Conservation (phyloP, 305 asterid species). For the Solanum hybrid region DNA sequence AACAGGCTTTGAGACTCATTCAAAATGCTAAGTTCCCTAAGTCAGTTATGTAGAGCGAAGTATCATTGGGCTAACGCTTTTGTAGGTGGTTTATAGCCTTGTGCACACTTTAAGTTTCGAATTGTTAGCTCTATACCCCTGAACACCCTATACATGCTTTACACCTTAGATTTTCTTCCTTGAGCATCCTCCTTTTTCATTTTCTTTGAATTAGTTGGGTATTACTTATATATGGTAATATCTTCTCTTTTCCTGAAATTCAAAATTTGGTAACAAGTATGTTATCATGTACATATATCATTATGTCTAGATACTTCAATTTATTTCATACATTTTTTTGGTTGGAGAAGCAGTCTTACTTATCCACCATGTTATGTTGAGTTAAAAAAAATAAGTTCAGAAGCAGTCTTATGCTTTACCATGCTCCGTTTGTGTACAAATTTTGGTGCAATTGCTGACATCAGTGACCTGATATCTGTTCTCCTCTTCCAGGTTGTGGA, state of each 20-base stretch:
- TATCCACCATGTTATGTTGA: neutral
- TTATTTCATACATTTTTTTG: neutral
- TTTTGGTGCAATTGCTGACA: neutral
- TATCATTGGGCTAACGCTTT: neutral
- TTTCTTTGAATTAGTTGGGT: neutral
- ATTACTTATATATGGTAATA: neutral
- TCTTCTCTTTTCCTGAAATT: neutral
- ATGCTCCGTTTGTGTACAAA: neutral
- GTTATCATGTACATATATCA: neutral
- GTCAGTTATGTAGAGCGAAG: neutral
- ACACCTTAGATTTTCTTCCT: neutral
- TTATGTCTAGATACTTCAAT: neutral
- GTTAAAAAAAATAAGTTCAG: neutral
- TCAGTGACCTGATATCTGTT: slow-evolving; percentile 1
- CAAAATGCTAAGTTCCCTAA: neutral
- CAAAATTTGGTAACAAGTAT: neutral
- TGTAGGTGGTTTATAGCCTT: neutral
- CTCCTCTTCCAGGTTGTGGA: slow-evolving; percentile 53
- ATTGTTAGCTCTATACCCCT: neutral
- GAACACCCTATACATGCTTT: neutral
- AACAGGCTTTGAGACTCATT: neutral
- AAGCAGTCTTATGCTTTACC: neutral
- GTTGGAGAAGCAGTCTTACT: neutral
- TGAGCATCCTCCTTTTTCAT: neutral
- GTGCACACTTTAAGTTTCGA: neutral